phyloP scores from a whole-genome alignment of 2,329 filamentous ascomycete genomes.

The Sclerotinia nivalis region DNA sequence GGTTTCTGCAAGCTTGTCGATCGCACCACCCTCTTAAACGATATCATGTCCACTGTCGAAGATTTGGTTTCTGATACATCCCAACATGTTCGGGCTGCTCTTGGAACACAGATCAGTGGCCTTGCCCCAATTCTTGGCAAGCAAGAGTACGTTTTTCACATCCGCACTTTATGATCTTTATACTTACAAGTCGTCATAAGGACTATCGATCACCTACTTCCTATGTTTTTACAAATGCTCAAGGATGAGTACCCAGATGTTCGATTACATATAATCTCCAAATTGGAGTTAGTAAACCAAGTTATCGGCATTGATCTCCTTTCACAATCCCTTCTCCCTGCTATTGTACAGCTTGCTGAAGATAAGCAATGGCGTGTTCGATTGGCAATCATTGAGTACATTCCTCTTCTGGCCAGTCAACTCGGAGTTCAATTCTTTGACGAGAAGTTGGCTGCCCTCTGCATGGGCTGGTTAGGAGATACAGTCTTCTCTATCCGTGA shows the following conservation, averaged over 20 bases:
- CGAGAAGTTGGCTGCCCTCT: slow-evolving; percentile 90
- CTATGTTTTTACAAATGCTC: slow-evolving; percentile 99
- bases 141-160: slow-evolving; percentile 72
- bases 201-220: slow-evolving; percentile 92
- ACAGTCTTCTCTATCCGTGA: slow-evolving; percentile 98
- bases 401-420: slow-evolving; percentile 91
- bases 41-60: slow-evolving; percentile 95
- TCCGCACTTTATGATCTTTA: slow-evolving; percentile 18
- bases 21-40: slow-evolving; percentile 81
- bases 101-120: slow-evolving; percentile 95
- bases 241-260: slow-evolving; percentile 99
- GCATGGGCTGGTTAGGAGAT: slow-evolving; percentile 98
- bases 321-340: slow-evolving; percentile 92
- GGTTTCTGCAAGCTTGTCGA: slow-evolving; percentile 93
- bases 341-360: slow-evolving; percentile 95
- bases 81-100: slow-evolving; percentile 92
- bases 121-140: slow-evolving; percentile 96
- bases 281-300: slow-evolving; percentile 96
- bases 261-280: slow-evolving; percentile 98
- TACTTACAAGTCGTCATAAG: slow-evolving; percentile 48
- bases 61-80: slow-evolving; percentile 94
- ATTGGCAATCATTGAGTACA: slow-evolving; percentile 98
- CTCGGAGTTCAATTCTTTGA: slow-evolving; percentile 97
- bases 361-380: slow-evolving; percentile 99
- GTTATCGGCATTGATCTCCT: slow-evolving; percentile 98